phyloP scores from a whole-genome alignment of 768 basidiomycete species.

The Tephrocybe sp. region DNA sequence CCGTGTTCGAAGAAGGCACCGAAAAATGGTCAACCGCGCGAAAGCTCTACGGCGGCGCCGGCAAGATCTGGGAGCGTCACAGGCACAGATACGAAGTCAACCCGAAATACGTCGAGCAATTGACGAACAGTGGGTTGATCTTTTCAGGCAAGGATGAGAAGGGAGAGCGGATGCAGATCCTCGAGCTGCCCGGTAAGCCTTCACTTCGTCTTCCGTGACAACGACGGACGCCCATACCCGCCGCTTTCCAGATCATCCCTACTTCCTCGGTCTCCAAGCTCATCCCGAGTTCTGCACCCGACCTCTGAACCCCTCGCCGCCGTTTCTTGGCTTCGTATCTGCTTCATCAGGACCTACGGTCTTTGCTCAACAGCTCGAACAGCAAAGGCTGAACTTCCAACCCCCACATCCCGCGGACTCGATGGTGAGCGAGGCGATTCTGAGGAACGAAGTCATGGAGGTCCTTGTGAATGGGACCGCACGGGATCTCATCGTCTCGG shows the following conservation, averaged over 20 bases:
- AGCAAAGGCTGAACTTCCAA: conserved; percentile 59
- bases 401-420: conserved; percentile 77
- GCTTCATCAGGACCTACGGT: conserved; percentile 57
- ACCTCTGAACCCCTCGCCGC: conserved; percentile 94
- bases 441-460: conserved; percentile 36
- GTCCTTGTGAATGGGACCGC: conserved; percentile 24
- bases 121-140: conserved; percentile 62
- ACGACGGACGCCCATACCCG: background rate
- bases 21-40: conserved; percentile 73
- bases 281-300: conserved; percentile 99
- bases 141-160: conserved; percentile 91
- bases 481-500: conserved; percentile 18
- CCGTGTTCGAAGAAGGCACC: conserved; percentile 75
- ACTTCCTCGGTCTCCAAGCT: conserved; percentile 91
- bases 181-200: conserved; percentile 78
- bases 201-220: background rate
- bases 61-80: conserved; percentile 93
- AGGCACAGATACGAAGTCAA: conserved; percentile 96
- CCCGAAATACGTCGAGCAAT: conserved; percentile 74
- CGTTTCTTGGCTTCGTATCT: conserved; percentile 94
- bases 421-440: conserved; percentile 68
- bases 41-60: conserved; percentile 79
- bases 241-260: conserved; percentile 76
- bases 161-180: conserved; percentile 95
- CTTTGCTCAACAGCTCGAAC: conserved; percentile 69